A percentile compares a stretch with the other conserved stretches of the same genome.
These are phyloP conservation scores for Vitis labrusca DNA, from an alignment of 164 flowering plant species.

Conservation along the genomic window DNA sequence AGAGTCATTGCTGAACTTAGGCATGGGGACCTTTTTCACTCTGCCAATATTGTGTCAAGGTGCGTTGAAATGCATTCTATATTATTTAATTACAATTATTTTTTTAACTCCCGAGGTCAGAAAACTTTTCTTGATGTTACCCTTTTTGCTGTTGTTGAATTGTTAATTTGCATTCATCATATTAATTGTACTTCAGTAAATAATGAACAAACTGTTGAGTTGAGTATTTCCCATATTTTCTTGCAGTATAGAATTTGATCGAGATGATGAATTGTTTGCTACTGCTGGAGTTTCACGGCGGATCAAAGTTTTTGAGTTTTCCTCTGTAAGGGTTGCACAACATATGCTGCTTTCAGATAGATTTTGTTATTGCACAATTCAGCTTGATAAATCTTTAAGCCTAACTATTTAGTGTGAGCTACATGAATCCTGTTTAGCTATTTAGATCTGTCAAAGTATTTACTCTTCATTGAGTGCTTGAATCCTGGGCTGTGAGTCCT, in stretches of 20 bases:
- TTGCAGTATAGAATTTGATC: conserved; percentile 90
- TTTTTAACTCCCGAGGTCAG: not conserved
- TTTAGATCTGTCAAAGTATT: too few species aligned
- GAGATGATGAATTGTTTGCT: conserved; percentile 90
- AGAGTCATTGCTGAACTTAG: conserved; percentile 84
- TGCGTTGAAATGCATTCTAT: conserved; percentile 23
- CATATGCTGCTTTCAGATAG: not conserved
- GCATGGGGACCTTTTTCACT: conserved; percentile 84
- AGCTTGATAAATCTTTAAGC: too few species aligned
- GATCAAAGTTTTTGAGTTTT: conserved; percentile 84
- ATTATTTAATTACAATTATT: not conserved
- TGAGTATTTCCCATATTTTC: not conserved
- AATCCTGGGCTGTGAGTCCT: too few species aligned
- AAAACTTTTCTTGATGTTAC: not conserved
- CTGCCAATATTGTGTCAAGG: conserved; percentile 93
- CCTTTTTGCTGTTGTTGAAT: not conserved
- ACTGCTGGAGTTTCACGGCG: conserved; percentile 94
- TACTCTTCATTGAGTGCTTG: too few species aligned
- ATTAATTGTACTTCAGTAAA: too few species aligned
- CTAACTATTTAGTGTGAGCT: too few species aligned
- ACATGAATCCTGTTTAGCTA: too few species aligned
- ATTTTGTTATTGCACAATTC: not conserved
- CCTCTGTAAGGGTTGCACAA: conserved; percentile 49
- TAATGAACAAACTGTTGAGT: not conserved
- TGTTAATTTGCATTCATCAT: not conserved